A percentile compares a stretch with the other conserved stretches of the same genome.
These are phyloP conservation scores for Digitaria exilis DNA, from an alignment of 202 grass and related monocot species.

Conservation along the genomic window DNA sequence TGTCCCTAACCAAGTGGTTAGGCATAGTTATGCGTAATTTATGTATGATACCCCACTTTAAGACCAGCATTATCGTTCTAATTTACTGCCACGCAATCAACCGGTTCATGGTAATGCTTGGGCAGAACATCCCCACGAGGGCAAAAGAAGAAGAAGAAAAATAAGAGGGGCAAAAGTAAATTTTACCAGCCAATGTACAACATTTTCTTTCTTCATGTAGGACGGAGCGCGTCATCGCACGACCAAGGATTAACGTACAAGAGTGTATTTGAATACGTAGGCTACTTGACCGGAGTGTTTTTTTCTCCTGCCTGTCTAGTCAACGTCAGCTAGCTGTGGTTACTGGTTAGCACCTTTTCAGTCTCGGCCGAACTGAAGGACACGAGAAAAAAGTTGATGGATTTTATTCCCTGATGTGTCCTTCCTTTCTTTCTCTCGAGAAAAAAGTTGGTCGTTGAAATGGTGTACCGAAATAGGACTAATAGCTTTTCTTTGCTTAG, in stretches of 20 bases:
- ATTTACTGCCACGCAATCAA: not conserved
- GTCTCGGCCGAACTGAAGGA: not conserved
- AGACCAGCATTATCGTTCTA: not conserved
- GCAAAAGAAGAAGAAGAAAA: no score
- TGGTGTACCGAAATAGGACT: not conserved
- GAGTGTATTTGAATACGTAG: not conserved
- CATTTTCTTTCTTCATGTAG: not conserved
- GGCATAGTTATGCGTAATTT: not conserved
- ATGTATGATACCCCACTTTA: not conserved
- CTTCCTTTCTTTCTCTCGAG: not conserved
- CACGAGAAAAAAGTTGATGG: not conserved
- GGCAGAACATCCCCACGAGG: no score
- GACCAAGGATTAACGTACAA: not conserved
- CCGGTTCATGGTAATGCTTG: no score
- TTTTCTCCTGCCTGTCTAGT: not conserved
- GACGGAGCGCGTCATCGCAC: not conserved
- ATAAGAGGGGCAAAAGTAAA: no score
- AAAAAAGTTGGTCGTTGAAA: slow-evolving; percentile 31
- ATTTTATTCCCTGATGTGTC: not conserved
- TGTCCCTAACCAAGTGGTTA: not conserved
- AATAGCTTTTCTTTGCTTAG: slow-evolving; percentile 6
- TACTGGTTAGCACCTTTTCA: not conserved
- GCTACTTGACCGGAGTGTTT: not conserved
- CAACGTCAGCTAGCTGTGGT: no score
- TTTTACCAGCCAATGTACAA: no score